Percentiles rank a stretch among this genome's conserved stretches.
Evolutionary conservation across 2,329 filamentous ascomycete genomes (phyloP).

Genomic region (Cladophialophora yegresii): DNA sequence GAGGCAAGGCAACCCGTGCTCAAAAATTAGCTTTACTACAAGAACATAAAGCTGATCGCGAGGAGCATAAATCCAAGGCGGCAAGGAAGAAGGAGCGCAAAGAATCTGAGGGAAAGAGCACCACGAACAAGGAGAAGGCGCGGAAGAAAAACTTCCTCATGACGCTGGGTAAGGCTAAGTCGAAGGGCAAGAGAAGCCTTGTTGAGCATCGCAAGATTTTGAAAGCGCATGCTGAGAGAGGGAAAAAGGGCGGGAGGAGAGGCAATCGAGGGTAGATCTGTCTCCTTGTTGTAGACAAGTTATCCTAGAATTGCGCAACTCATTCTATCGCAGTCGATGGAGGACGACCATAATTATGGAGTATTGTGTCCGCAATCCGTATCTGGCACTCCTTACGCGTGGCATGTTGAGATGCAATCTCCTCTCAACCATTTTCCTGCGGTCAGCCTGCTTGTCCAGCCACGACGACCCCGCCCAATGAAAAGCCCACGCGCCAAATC

Average conservation of each 20-base stretch:
- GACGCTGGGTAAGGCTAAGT: slow-evolving; percentile 94
- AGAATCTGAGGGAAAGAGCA: slow-evolving; percentile 85
- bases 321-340: not conserved
- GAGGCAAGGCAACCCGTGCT: slow-evolving; percentile 80
- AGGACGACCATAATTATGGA: not conserved
- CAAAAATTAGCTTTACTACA: slow-evolving; percentile 81
- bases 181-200: slow-evolving; percentile 92
- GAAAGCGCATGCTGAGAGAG: slow-evolving; percentile 73
- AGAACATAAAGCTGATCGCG: slow-evolving; percentile 75
- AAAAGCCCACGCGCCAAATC: slow-evolving; percentile 8
- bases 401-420: not conserved
- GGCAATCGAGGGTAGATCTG: slow-evolving; percentile 19
- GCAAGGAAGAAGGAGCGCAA: slow-evolving; percentile 86
- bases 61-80: slow-evolving; percentile 81
- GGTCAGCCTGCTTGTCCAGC: not conserved
- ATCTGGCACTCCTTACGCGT: not conserved
- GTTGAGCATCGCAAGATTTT: slow-evolving; percentile 79
- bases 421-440: slow-evolving; percentile 6
- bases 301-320: not conserved
- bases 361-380: not conserved
- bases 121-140: slow-evolving; percentile 95
- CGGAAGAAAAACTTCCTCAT: slow-evolving; percentile 98
- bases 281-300: not conserved
- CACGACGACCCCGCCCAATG: slow-evolving; percentile 7
- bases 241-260: slow-evolving; percentile 62